Evolutionary conservation across 495 filamentous ascomycete genomes (phyloP).

Genomic region (Hypoxylon fuscum): DNA sequence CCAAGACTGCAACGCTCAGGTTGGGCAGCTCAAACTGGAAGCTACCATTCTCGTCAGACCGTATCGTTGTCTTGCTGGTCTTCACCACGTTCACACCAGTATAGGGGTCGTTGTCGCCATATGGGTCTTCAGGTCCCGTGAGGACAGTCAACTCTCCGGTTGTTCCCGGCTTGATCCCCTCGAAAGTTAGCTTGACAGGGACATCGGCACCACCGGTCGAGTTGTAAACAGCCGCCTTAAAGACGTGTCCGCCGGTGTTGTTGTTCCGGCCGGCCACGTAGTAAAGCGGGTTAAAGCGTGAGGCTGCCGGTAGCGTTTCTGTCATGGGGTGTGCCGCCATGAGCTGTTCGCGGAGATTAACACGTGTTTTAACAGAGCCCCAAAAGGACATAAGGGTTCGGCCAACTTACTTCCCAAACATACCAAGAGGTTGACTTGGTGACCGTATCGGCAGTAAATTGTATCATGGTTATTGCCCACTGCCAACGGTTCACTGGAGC

Average conservation of each 20-base stretch:
- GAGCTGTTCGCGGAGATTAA: slow-evolving; percentile 53
- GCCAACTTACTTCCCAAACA: slow-evolving; percentile 54
- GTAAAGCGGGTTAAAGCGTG: slow-evolving; percentile 63
- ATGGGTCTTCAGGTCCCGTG: slow-evolving; percentile 59
- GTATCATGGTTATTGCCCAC: slow-evolving; percentile 56
- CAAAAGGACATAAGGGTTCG: slow-evolving; percentile 16
- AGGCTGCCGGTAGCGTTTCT: slow-evolving; percentile 60
- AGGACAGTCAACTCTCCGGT: slow-evolving; percentile 66
- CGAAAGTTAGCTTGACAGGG: slow-evolving; percentile 63
- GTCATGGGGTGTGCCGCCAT: slow-evolving; percentile 63
- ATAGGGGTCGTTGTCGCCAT: slow-evolving; percentile 48
- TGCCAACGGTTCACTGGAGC: slow-evolving; percentile 51
- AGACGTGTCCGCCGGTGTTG: slow-evolving; percentile 50
- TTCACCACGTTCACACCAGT: slow-evolving; percentile 50
- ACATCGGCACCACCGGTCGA: slow-evolving; percentile 54
- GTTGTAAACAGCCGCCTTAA: slow-evolving; percentile 76
- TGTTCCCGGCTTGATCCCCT: slow-evolving; percentile 56
- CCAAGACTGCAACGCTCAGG: slow-evolving; percentile 63
- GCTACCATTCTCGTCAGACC: slow-evolving; percentile 53
- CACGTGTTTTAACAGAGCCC: not conserved
- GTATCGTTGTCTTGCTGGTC: slow-evolving; percentile 53
- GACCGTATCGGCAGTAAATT: slow-evolving; percentile 63
- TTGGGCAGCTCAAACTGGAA: slow-evolving; percentile 61
- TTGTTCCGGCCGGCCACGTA: slow-evolving; percentile 61
- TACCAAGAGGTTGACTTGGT: slow-evolving; percentile 56